phyloP scores from a whole-genome alignment of 805 yeast species.

The Wickerhamomyces hampshirensis region DNA sequence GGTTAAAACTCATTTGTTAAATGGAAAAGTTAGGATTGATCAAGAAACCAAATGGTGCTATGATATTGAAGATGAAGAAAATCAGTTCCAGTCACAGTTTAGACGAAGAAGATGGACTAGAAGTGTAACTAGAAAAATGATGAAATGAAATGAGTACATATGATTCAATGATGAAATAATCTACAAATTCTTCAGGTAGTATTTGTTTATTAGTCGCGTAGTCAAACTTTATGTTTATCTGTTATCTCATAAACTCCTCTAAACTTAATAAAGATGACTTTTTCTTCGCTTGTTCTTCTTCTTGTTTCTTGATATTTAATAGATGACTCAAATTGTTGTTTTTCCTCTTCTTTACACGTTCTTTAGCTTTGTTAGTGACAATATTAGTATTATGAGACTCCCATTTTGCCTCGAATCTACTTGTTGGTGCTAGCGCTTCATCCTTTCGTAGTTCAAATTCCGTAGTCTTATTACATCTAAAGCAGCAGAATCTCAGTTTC shows the following conservation, averaged over 20 bases:
- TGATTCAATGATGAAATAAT: not conserved
- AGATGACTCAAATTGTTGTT: constrained; percentile 38
- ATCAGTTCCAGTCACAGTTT: constrained; percentile 31
- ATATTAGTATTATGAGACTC: constrained; percentile 9
- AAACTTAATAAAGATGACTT: constrained; percentile 37
- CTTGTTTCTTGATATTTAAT: constrained; percentile 37
- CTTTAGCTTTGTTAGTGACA: constrained; percentile 26
- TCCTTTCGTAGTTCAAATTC: constrained; percentile 15
- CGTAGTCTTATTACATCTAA: constrained; percentile 23
- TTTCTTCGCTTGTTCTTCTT: constrained; percentile 27
- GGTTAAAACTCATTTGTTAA: constrained; percentile 49
- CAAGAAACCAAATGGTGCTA: constrained; percentile 84
- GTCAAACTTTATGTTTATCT: too few species aligned
- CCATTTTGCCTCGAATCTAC: constrained; percentile 28
- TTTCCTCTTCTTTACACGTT: constrained; percentile 43
- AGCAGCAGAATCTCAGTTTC: constrained; percentile 23
- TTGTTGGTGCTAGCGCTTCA: too few species aligned
- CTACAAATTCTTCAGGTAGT: not conserved
- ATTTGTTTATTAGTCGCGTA: too few species aligned
- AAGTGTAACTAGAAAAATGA: constrained; percentile 24
- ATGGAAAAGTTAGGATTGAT: constrained; percentile 56
- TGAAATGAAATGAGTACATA: not conserved
- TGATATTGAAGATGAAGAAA: constrained; percentile 36
- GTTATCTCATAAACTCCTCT: constrained; percentile 42
- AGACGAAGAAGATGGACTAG: constrained; percentile 71